Percentiles rank a stretch among this genome's conserved stretches.
Conservation (phyloP, 2,329 filamentous ascomycete genomes). For the Ceratocystis albifundus region DNA sequence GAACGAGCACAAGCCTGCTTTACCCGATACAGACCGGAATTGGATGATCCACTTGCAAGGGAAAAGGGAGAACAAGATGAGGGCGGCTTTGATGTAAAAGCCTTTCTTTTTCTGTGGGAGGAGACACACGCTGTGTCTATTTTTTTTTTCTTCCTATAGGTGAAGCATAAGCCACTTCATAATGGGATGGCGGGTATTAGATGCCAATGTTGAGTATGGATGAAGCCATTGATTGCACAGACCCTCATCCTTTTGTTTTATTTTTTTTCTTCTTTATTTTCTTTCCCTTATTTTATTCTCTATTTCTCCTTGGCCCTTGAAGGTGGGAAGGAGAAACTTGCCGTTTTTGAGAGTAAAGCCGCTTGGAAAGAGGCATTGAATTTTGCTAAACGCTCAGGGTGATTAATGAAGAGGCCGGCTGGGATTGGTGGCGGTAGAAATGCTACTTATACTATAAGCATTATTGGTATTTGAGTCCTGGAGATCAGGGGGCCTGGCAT, state of each 20-base stretch:
- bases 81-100: background rate
- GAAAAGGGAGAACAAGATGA: background rate
- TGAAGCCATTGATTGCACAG: background rate
- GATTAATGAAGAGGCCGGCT: background rate
- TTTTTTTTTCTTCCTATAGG: background rate
- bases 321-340: background rate
- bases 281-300: background rate
- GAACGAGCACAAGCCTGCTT: background rate
- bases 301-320: background rate
- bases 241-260: too few species aligned
- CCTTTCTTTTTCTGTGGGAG: background rate
- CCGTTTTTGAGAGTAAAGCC: background rate
- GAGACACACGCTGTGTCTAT: too few species aligned
- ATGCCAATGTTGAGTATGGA: slow-evolving; percentile 1
- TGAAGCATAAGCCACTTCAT: background rate
- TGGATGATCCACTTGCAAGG: slow-evolving; percentile 3
- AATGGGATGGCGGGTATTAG: slow-evolving; percentile 5
- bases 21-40: background rate
- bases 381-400: background rate
- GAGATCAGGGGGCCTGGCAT: slow-evolving; percentile 10
- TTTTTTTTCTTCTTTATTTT: background rate
- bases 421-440: background rate
- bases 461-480: background rate
- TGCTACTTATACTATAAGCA: background rate
- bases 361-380: background rate